These are phyloP conservation scores for Pontederia crassipes DNA, from an alignment of 176 grass and related monocot species.

Conservation along the genomic window DNA sequence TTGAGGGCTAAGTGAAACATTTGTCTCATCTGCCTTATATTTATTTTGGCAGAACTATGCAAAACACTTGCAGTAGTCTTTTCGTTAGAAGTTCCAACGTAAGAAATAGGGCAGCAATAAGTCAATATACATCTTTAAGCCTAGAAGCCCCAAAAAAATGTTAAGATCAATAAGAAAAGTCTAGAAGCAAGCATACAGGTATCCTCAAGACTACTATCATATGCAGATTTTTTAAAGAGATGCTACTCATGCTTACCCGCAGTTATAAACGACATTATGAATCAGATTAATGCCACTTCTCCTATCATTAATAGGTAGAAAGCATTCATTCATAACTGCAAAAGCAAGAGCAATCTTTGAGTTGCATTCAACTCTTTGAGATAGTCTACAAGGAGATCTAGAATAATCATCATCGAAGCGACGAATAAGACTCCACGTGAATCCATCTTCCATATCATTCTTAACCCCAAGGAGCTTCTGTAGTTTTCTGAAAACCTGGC, in stretches of 20 bases:
- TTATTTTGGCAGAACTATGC: no score
- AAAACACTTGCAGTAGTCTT: no score
- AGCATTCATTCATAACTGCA: conserved; percentile 89
- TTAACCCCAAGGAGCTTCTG: conserved; percentile 70
- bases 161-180: conserved; percentile 11
- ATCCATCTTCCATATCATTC: conserved; percentile 71
- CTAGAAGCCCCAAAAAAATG: background rate
- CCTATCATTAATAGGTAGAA: conserved; percentile 60
- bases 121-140: background rate
- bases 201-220: background rate
- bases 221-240: conserved; percentile 4
- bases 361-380: conserved; percentile 49
- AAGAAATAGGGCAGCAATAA: no score
- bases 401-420: conserved; percentile 52
- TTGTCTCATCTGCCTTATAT: no score
- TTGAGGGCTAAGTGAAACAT: no score
- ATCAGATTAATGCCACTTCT: conserved; percentile 92
- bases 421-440: conserved; percentile 72
- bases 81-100: no score
- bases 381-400: conserved; percentile 18
- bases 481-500: conserved; percentile 54
- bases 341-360: conserved; percentile 84
- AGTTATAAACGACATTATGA: conserved; percentile 93
- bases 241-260: conserved; percentile 55
- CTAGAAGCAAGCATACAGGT: conserved; percentile 1